Evolutionary conservation across 2,329 filamentous ascomycete species (phyloP).

Genomic region (Myotisia sp.): DNA sequence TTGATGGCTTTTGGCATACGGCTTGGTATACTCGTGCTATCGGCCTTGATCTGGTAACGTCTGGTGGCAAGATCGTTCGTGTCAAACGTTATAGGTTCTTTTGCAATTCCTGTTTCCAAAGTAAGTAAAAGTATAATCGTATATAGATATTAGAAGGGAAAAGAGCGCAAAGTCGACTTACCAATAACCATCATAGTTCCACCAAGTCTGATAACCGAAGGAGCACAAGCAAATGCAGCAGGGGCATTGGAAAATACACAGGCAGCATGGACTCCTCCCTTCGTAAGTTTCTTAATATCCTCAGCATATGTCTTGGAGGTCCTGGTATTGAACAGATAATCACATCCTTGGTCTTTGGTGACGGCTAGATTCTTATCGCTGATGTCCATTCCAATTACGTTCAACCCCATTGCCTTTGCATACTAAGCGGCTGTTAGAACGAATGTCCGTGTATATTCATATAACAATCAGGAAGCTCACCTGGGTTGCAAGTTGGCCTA

Average conservation of each 20-base stretch:
- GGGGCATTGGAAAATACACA: slow-evolving; percentile 24
- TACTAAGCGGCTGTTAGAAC: slow-evolving; percentile 16
- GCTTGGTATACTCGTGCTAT: no score
- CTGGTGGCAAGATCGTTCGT: no score
- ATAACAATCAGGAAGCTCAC: no score
- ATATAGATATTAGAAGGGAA: no score
- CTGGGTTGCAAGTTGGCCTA: no score
- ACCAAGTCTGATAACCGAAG: slow-evolving; percentile 16
- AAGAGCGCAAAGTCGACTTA: no score
- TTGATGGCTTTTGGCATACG: no score
- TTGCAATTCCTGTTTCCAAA: no score
- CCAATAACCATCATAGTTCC: no score
- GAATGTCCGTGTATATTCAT: slow-evolving; percentile 13
- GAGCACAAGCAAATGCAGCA: slow-evolving; percentile 20
- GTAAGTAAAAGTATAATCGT: no score
- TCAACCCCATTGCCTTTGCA: slow-evolving; percentile 15
- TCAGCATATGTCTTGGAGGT: slow-evolving; percentile 25
- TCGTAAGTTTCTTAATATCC: slow-evolving; percentile 30
- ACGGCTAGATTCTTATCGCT: slow-evolving; percentile 30
- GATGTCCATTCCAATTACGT: slow-evolving; percentile 14
- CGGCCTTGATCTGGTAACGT: no score
- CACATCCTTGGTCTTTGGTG: slow-evolving; percentile 28
- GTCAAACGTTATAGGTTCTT: no score
- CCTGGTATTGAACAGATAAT: slow-evolving; percentile 31
- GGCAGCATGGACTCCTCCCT: slow-evolving; percentile 29